phyloP scores from a whole-genome alignment of 345 rosid species.

The Citrus australasica region DNA sequence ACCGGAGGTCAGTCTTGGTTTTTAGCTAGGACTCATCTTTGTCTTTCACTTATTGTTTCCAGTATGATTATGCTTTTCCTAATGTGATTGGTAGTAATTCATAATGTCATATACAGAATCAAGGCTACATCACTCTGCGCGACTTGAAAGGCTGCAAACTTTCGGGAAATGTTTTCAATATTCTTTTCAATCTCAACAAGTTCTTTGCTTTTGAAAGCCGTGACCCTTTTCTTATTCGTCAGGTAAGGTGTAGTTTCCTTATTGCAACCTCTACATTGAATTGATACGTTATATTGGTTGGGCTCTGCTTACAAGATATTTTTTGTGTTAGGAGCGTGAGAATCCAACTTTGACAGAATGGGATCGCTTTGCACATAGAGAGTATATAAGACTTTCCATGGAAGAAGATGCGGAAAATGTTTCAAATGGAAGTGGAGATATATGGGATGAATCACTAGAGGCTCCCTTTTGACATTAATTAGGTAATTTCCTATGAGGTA shows the following conservation, averaged over 20 bases:
- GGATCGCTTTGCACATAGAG: slow-evolving; percentile 98
- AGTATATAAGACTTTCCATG: slow-evolving; percentile 95
- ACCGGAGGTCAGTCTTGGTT: slow-evolving; percentile 58
- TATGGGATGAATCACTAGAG: slow-evolving; percentile 96
- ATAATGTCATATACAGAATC: slow-evolving; percentile 45
- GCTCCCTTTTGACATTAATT: slow-evolving; percentile 65
- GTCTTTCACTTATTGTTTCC: slow-evolving; percentile 6
- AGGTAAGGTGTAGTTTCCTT: slow-evolving; percentile 40
- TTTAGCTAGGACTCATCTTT: slow-evolving; percentile 13
- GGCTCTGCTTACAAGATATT: not conserved
- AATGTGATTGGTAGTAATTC: not conserved
- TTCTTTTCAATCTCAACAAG: slow-evolving; percentile 93
- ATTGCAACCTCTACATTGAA: not conserved
- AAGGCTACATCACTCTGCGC: slow-evolving; percentile 55
- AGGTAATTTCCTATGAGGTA: slow-evolving; percentile 21
- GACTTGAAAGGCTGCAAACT: slow-evolving; percentile 85
- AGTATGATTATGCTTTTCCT: not conserved
- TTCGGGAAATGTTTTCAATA: slow-evolving; percentile 82
- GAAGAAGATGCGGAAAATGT: slow-evolving; percentile 98
- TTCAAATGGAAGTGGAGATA: slow-evolving; percentile 95
- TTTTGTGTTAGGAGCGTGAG: slow-evolving; percentile 68
- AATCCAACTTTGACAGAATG: slow-evolving; percentile 95
- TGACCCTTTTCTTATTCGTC: slow-evolving; percentile 94
- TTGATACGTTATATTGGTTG: not conserved
- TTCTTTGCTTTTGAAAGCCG: slow-evolving; percentile 96